Evolutionary conservation across 1,284 basidiomycete species (phyloP), one percentile per base, ranked within the genome.

Genomic region (Heliocybe sulcata): DNA sequence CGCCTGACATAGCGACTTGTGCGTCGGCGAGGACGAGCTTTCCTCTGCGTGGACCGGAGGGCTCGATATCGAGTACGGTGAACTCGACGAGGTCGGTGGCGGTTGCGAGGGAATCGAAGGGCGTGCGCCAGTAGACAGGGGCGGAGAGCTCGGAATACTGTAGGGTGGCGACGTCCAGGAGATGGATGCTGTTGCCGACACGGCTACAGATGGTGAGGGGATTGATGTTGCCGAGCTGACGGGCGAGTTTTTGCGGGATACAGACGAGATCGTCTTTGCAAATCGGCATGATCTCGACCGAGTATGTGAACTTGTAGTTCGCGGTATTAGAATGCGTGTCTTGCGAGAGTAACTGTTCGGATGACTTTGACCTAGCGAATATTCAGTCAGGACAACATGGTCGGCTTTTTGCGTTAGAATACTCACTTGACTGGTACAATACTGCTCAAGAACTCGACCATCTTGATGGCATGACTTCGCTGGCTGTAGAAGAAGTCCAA

Each of bases 181-280:
- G 79, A 64, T 97, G 93, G 56, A 99, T 73, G 2, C 92, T 89
- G 71, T 92, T 96, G 55, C 93, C 94, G 52, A 99, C 85, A 56
- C 96, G 91, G 22, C 85, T 85, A 72, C 95, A 98, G 55, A 99
- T 68, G 9, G 88, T 86, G 35, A 99, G 76, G 10, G 91, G 94
- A 51, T 79, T 83, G 68, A 99, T 96, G 75, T 95, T 97, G 64
- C 87, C 85, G 58, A 97, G 77, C 29, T 81, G 74, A 23, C 87
- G 85, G 0, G 96, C 94, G 61, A 89, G 83, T 65, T 90, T 90
- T 20, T 75, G 73, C 2, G 95, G 93, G 38, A 99, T 77, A 68
- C 91, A 94, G 33, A 98, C 90, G 38, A 99, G 82, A 69, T 99
- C 96, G 69, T 99, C 96, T 71, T 98, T 98, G 77, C 96, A 99